phyloP scores from a whole-genome alignment of 371 early-diverging fungal species.

The Phascolomyces articulosus region DNA sequence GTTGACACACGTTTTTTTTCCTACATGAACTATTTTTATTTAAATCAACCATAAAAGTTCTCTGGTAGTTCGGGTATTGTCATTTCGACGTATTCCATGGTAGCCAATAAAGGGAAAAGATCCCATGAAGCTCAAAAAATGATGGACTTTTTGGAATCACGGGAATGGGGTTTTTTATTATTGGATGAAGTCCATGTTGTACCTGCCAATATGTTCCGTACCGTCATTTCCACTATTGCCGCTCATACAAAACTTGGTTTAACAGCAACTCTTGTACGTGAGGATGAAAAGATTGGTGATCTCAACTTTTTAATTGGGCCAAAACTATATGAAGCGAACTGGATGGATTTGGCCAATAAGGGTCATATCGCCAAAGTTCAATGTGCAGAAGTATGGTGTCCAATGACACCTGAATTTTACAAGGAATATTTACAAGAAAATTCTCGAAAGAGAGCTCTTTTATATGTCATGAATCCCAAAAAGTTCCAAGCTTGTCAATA shows the following conservation, averaged over 20 bases:
- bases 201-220: conserved; percentile 99
- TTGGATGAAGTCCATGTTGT: conserved; percentile 99
- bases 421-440: conserved; percentile 87
- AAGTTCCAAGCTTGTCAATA: conserved; percentile 99
- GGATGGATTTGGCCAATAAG: conserved; percentile 98
- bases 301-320: conserved; percentile 99
- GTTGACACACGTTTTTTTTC: too few species aligned
- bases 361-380: conserved; percentile 99
- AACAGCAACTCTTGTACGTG: conserved; percentile 99
- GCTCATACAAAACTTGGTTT: conserved; percentile 99
- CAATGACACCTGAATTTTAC: conserved; percentile 99
- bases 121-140: conserved; percentile 96
- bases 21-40: too few species aligned
- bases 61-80: conserved; percentile 90
- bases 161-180: conserved; percentile 99
- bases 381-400: conserved; percentile 99
- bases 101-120: conserved; percentile 94
- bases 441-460: conserved; percentile 80
- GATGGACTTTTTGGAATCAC: conserved; percentile 92
- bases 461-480: conserved; percentile 98
- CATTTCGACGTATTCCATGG: conserved; percentile 99
- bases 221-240: conserved; percentile 93
- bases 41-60: conserved; percentile 61
- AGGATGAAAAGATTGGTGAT: conserved; percentile 99
- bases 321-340: conserved; percentile 99